Evolutionary conservation across 176 grass and related monocot genomes (phyloP), one percentile per base, ranked within the genome.

Genomic region (Oryza brachyantha): DNA sequence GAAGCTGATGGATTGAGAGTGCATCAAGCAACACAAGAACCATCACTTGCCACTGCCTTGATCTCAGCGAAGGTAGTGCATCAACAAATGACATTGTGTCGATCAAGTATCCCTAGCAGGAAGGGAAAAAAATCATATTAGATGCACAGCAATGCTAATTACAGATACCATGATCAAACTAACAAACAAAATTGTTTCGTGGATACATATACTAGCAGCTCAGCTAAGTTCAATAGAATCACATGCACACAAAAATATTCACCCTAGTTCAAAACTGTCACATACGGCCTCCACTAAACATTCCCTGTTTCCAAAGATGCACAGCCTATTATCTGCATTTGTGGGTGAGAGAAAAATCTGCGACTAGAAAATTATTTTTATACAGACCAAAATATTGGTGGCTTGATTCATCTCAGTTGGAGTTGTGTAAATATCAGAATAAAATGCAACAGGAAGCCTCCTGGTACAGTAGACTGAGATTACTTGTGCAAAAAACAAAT

Each of bases 81-180:
- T 99, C 90, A 28, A 90, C 28, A 71, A 93, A 87, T 3, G 96
- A 92, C 96, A 99, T 95, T 14, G 92, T 94, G 50, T 93, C 92
- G 34, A 99, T 81, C 74, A 95, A 88, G 27, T 45, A 79, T 3
- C 86, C 90, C 96, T 99, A 79, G 52, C 12, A 36, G 24, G 29
- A 71, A 75, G 14, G 7, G n/a, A n/a, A n/a, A 37, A 70, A 3
- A 13, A 0, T 24, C 35, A 36, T 2, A 42, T 86, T 87, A 84
- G 65, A 46, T 46, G 45, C 21, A 24, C n/a, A n/a, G n/a, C n/a
- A n/a, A 70, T 36, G 57, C n/a, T 72, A 60, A 54, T 13, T 36
- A 35, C 8, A 66, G 13, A 64, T 3, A 14, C 41, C 24, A 35
- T 1, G 1, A 71, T 41, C 63, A 63, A 76, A 39, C 46, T 61